A percentile compares a stretch with the other conserved stretches of the same genome.
Evolutionary conservation across 768 basidiomycete species (phyloP).

Genomic region (Mycena sanguinolenta): DNA sequence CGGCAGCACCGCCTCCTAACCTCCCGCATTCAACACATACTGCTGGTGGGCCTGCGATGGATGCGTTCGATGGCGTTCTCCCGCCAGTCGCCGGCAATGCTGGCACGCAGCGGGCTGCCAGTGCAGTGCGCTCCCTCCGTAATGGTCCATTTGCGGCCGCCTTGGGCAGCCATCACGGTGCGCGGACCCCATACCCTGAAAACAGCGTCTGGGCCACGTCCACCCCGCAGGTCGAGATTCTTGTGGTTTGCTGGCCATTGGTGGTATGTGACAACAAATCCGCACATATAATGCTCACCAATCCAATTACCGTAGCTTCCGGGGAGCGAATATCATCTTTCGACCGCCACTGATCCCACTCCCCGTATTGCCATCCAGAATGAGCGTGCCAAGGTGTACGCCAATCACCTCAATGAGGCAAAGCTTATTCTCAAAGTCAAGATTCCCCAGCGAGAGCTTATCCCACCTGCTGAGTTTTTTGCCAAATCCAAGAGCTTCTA

Average conservation of each 20-base stretch:
- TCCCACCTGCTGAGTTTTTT: neutral
- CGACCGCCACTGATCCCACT: neutral
- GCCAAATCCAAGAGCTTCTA: neutral
- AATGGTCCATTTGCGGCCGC: neutral
- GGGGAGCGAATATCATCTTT: neutral
- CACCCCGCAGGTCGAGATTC: neutral
- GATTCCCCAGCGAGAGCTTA: neutral
- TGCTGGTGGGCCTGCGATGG: conserved; percentile 1
- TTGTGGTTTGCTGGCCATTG: neutral
- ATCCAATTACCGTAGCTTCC: neutral
- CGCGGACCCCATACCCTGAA: neutral
- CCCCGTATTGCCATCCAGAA: neutral
- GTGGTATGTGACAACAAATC: neutral
- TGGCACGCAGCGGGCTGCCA: neutral
- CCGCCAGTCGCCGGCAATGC: neutral
- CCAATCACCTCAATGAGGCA: neutral
- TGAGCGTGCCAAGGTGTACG: neutral
- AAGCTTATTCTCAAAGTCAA: neutral
- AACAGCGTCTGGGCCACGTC: too few relatives aligned
- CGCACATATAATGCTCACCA: neutral
- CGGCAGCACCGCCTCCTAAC: neutral
- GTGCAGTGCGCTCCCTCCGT: neutral
- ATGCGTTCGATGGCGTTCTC: neutral
- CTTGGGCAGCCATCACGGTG: neutral
- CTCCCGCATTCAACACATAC: neutral